Percentiles rank a stretch among this genome's conserved stretches.
These are phyloP conservation scores for Breviolum minutum DNA, from an alignment of 73 alveolate species.

Conservation along the genomic window DNA sequence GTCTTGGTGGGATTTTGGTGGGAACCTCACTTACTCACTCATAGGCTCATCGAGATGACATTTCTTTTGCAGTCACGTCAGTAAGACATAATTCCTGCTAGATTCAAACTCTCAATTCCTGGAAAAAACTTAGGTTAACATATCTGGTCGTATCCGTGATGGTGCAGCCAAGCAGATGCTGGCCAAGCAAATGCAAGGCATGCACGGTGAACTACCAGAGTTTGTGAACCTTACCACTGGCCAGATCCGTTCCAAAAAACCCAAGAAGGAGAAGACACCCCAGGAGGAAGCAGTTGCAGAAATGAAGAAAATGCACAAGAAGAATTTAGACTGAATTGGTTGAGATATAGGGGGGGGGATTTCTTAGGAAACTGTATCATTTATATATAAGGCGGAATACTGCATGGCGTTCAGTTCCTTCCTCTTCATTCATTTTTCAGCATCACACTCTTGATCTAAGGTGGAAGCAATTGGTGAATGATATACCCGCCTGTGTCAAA, in stretches of 20 bases:
- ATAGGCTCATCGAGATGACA: neutral
- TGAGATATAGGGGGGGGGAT: too few relatives aligned
- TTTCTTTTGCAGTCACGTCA: neutral
- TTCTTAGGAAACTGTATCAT: neutral
- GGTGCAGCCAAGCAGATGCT: constrained; percentile 24
- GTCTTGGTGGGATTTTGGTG: neutral
- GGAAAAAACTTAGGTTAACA: neutral
- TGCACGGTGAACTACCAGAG: neutral
- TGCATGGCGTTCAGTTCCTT: neutral
- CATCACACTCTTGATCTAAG: neutral
- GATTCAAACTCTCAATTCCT: neutral
- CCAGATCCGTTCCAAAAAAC: neutral
- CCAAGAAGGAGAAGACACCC: constrained; percentile 28
- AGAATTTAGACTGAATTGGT: neutral
- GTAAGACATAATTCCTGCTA: neutral
- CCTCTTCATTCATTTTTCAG: neutral
- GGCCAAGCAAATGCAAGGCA: constrained; percentile 28
- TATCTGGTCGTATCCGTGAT: constrained; percentile 41
- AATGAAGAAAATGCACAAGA: neutral
- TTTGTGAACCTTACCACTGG: constrained; percentile 49
- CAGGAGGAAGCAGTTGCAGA: constrained; percentile 7
- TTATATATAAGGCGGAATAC: neutral
- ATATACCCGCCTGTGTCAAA: neutral
- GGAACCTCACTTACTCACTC: neutral
- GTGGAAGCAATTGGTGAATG: neutral